These are phyloP conservation scores for Plasmodium inui DNA, from an alignment of 169 alveolate genomes.

Conservation along the genomic window DNA sequence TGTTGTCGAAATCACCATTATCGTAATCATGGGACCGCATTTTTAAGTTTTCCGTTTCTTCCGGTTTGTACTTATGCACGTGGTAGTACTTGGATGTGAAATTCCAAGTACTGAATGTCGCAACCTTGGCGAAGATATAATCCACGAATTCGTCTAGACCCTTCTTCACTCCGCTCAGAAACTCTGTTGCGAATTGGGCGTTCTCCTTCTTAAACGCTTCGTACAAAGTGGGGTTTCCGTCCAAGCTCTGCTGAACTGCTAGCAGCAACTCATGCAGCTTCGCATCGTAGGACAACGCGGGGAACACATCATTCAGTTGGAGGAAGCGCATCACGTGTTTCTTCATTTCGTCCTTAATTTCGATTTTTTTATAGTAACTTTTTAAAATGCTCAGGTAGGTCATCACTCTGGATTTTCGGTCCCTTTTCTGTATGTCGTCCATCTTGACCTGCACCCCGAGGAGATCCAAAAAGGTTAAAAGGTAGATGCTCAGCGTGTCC, in stretches of 20 bases:
- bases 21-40: background rate
- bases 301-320: background rate
- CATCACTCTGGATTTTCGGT: slow-evolving; percentile 1
- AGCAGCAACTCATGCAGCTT: slow-evolving; percentile 12
- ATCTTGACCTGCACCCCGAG: slow-evolving; percentile 22
- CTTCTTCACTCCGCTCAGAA: background rate
- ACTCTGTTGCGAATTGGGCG: background rate
- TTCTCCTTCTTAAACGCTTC: slow-evolving; percentile 31
- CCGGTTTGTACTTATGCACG: background rate
- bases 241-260: slow-evolving; percentile 6
- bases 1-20: background rate
- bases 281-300: background rate
- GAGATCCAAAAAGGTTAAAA: slow-evolving; percentile 11
- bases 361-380: background rate
- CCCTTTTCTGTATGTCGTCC: slow-evolving; percentile 1
- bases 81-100: background rate
- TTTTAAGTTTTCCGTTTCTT: background rate
- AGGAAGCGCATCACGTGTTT: slow-evolving; percentile 4
- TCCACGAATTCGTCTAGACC: slow-evolving; percentile 21
- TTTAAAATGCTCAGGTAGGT: slow-evolving; percentile 19
- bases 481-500: background rate
- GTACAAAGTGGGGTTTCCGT: slow-evolving; percentile 6
- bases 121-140: background rate
- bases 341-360: slow-evolving; percentile 9
- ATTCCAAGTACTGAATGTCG: background rate